phyloP scores from a whole-genome alignment of 2,329 filamentous ascomycete genomes.

The Colletotrichum orbiculare region DNA sequence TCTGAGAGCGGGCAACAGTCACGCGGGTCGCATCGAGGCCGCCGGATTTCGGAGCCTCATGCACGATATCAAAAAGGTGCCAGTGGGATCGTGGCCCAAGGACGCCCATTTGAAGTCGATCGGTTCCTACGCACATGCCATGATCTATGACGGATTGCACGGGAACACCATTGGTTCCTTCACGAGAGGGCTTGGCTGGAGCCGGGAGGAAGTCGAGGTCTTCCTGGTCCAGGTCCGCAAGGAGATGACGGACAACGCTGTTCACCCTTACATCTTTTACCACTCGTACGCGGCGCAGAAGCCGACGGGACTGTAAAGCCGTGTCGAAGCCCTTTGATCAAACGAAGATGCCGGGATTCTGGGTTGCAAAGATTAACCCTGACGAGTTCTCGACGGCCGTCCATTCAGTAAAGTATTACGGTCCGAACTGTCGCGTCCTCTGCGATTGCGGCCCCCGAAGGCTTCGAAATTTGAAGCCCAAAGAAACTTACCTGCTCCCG shows the following conservation, averaged over 20 bases:
- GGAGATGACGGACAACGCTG: constrained; percentile 41
- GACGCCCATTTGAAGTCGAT: constrained; percentile 53
- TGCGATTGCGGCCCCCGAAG: no score
- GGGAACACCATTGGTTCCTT: constrained; percentile 41
- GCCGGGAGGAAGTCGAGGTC: constrained; percentile 40
- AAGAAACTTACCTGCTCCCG: no score
- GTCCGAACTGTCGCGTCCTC: no score
- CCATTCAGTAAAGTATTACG: no score
- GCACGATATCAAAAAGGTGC: constrained; percentile 44
- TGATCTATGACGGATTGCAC: constrained; percentile 39
- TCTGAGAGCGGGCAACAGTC: constrained; percentile 42
- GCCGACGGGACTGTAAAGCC: constrained; percentile 8
- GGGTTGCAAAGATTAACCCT: no score
- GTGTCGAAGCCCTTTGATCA: no score
- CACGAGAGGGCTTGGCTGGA: constrained; percentile 44
- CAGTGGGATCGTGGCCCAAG: constrained; percentile 51
- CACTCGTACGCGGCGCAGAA: constrained; percentile 45
- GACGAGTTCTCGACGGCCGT: no score
- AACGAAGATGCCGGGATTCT: no score
- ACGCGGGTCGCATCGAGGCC: constrained; percentile 43
- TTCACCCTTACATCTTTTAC: constrained; percentile 44
- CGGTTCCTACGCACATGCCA: constrained; percentile 41
- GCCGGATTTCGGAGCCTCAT: constrained; percentile 39
- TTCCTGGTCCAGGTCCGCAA: constrained; percentile 42
- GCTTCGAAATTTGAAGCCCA: no score